Percentiles rank a stretch among this genome's conserved stretches.
These are phyloP conservation scores for Pseudogymnoascus sp. DNA, from an alignment of 2,329 filamentous ascomycete genomes.

Conservation along the genomic window DNA sequence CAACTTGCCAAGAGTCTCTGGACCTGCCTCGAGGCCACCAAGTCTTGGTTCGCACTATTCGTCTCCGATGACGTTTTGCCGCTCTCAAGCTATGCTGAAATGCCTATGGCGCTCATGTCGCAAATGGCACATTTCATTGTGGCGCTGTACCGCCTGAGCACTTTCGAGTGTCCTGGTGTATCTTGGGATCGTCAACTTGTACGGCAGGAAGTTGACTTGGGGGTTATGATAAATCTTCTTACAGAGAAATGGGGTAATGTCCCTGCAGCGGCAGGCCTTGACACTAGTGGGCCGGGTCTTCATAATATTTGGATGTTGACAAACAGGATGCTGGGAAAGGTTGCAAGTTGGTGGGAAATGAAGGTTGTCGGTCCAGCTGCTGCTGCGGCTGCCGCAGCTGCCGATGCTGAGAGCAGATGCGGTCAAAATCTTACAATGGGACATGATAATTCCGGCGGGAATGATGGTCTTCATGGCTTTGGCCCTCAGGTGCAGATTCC, in stretches of 20 bases:
- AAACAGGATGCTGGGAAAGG: neutral
- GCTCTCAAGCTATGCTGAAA: slow-evolving; percentile 4
- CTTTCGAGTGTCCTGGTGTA: neutral
- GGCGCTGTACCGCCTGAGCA: neutral
- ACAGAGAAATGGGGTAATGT: neutral
- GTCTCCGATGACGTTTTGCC: neutral
- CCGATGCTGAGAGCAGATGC: neutral
- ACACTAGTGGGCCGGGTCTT: neutral
- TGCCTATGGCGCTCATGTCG: slow-evolving; percentile 2
- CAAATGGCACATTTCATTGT: slow-evolving; percentile 3
- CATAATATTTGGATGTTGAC: neutral
- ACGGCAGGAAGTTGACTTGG: neutral
- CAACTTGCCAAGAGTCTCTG: neutral
- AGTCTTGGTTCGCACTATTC: neutral
- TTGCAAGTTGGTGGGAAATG: slow-evolving; percentile 5
- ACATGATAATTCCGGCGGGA: neutral
- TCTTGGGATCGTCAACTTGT: slow-evolving; percentile 1
- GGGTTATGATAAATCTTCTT: neutral
- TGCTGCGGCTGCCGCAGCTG: neutral
- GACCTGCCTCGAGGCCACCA: neutral
- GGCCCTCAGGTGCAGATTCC: neutral
- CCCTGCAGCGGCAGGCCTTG: neutral
- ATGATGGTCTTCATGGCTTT: neutral
- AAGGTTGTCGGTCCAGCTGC: neutral
- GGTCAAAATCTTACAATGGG: neutral